Evolutionary conservation across 805 yeast species (phyloP), one percentile per base, ranked within the genome.

Genomic region (Debaryomyces tyrocola): DNA sequence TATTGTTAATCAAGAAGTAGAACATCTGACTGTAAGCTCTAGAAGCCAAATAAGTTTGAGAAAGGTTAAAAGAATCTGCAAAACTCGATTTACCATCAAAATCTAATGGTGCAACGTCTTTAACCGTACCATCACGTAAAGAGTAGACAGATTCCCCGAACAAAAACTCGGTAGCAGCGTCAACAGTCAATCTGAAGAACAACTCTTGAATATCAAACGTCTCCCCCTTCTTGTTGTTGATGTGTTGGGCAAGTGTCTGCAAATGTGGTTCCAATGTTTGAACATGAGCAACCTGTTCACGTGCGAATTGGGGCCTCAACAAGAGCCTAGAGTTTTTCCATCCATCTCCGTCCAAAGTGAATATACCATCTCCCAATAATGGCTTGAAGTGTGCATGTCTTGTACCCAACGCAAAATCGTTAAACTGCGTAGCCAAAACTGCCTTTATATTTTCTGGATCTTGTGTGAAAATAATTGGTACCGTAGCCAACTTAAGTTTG

Each of bases 381-480:
- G 71, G 70, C 33, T 52, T 47, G 48, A 66, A 61, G 20, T 57
- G 64, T 10, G 56, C 49, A 41, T 63, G 64, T 39, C 73, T 58
- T 10, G 57, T 41, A 5, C 73, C 74, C 14, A 68, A 57, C 21
- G 55, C 57, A 51, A 67, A 69, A 45, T 67, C 72, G 38, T 65
- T 62, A 52, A 67, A 63, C 43, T 69, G 73, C 27, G 66, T 63
- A 21, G 66, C 66, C 33, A 68, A 59, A 14, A 68, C 40, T 1
- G 72, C 71, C 49, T 69, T 69, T 37, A 67, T 59, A 41, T 67
- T 68, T 44, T 65, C 72, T 3, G 70, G 66, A 41, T 72, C 76
- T 36, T 51, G 51, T 17, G 75, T 68, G 41, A 50, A 43, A 31
- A 63, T 27, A 15, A 67, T 38, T 6, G 45, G 44, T 24, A 49